Conservation (phyloP, 1,284 basidiomycete genomes). For the Moesziomyces antarcticus region DNA sequence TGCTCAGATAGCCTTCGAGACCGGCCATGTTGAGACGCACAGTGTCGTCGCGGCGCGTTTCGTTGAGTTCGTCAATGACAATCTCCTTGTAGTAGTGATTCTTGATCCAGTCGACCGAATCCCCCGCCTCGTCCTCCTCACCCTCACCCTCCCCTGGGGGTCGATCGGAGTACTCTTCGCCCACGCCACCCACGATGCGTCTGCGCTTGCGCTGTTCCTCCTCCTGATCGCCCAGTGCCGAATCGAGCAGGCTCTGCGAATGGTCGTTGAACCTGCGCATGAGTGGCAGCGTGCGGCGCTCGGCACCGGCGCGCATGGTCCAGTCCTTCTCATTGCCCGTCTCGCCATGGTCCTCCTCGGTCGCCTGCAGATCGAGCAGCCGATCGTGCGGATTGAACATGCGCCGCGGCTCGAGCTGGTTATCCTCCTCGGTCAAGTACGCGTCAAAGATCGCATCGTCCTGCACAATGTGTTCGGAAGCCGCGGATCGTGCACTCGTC, state of each 20-base stretch:
- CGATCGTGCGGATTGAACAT: constrained; percentile 78
- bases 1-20: constrained; percentile 34
- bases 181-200: constrained; percentile 58
- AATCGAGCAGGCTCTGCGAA: constrained; percentile 84
- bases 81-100: constrained; percentile 75
- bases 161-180: constrained; percentile 54
- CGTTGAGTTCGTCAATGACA: constrained; percentile 85
- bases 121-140: constrained; percentile 22
- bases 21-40: constrained; percentile 80
- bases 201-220: constrained; percentile 43
- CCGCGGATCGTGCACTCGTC: constrained; percentile 87
- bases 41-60: constrained; percentile 75
- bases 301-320: constrained; percentile 94
- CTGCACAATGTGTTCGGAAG: constrained; percentile 83
- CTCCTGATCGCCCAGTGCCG: constrained; percentile 64
- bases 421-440: constrained; percentile 93
- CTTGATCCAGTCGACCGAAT: constrained; percentile 40
- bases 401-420: constrained; percentile 83
- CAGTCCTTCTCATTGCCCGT: constrained; percentile 87
- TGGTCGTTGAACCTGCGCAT: constrained; percentile 98
- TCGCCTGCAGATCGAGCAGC: constrained; percentile 87
- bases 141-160: constrained; percentile 14
- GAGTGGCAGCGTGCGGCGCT: constrained; percentile 85
- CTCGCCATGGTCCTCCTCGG: constrained; percentile 90
- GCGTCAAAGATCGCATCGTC: constrained; percentile 94